phyloP scores from a whole-genome alignment of 2,329 filamentous ascomycete species.

The Cladosporium sp. region DNA sequence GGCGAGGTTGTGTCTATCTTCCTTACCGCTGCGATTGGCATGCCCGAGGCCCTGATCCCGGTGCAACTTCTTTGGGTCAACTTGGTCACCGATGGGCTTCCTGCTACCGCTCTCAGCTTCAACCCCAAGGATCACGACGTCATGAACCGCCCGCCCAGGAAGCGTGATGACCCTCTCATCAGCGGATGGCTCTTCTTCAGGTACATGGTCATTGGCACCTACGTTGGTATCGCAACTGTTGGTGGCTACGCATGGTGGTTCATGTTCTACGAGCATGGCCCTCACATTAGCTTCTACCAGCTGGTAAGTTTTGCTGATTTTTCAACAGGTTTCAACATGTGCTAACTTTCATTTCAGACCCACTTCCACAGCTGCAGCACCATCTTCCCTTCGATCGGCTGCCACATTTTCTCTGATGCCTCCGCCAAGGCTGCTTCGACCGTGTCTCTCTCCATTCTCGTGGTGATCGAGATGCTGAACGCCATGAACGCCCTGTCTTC shows the following conservation, averaged over 20 bases:
- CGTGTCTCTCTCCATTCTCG: constrained; percentile 82
- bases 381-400: constrained; percentile 84
- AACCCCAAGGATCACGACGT: constrained; percentile 98
- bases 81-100: constrained; percentile 93
- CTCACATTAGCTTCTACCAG: constrained; percentile 87
- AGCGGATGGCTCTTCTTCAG: constrained; percentile 96
- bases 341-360: constrained; percentile 39
- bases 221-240: constrained; percentile 91
- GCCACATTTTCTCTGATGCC: constrained; percentile 82
- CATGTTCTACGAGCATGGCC: constrained; percentile 87
- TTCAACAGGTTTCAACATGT: background rate
- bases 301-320: constrained; percentile 48
- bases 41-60: constrained; percentile 95
- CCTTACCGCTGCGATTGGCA: constrained; percentile 88
- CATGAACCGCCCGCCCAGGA: constrained; percentile 87
- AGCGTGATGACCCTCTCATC: constrained; percentile 88
- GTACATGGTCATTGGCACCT: constrained; percentile 92
- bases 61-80: constrained; percentile 99
- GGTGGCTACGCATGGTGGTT: constrained; percentile 99
- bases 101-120: constrained; percentile 93
- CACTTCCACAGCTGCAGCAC: constrained; percentile 92
- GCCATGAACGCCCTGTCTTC: constrained; percentile 97
- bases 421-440: constrained; percentile 88
- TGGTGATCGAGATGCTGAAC: constrained; percentile 99
- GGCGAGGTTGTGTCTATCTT: constrained; percentile 99